Evolutionary conservation across 2,329 filamentous ascomycete genomes (phyloP).

Genomic region (Periglandula ipomoeae): DNA sequence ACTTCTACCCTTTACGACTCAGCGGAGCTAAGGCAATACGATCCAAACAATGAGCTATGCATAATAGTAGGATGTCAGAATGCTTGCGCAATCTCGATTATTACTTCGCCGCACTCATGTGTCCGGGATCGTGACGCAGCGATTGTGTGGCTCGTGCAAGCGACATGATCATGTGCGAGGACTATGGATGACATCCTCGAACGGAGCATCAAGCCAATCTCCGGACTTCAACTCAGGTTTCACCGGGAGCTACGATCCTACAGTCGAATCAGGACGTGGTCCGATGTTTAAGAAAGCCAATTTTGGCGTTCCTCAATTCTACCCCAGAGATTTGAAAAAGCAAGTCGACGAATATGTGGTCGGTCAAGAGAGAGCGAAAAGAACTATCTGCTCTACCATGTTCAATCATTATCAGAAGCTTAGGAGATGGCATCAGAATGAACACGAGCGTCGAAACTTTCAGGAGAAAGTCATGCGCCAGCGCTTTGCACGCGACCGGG

Average conservation of each 20-base stretch:
- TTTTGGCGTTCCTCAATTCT: slow-evolving; percentile 54
- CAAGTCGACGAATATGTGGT: slow-evolving; percentile 95
- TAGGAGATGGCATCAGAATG: slow-evolving; percentile 67
- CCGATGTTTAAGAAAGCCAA: slow-evolving; percentile 50
- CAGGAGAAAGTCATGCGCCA: slow-evolving; percentile 62
- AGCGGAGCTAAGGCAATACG: background rate
- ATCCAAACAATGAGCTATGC: slow-evolving; percentile 2
- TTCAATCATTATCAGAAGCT: slow-evolving; percentile 95
- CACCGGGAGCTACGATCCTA: slow-evolving; percentile 50
- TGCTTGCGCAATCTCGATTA: slow-evolving; percentile 3
- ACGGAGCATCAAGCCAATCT: slow-evolving; percentile 27
- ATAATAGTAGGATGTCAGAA: background rate
- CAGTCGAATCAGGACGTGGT: slow-evolving; percentile 41
- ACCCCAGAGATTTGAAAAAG: slow-evolving; percentile 67
- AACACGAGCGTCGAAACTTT: slow-evolving; percentile 50
- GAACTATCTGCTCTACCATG: slow-evolving; percentile 83
- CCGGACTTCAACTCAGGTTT: slow-evolving; percentile 48
- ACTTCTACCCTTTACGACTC: background rate
- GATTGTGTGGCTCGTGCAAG: background rate
- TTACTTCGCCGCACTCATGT: background rate
- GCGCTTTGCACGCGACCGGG: slow-evolving; percentile 59
- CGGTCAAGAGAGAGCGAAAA: slow-evolving; percentile 89
- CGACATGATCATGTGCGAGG: background rate
- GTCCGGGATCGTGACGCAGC: background rate
- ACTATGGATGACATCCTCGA: slow-evolving; percentile 1